These are phyloP conservation scores for Botryotinia narcissicola DNA, from an alignment of 2,329 filamentous ascomycete species.

Conservation along the genomic window DNA sequence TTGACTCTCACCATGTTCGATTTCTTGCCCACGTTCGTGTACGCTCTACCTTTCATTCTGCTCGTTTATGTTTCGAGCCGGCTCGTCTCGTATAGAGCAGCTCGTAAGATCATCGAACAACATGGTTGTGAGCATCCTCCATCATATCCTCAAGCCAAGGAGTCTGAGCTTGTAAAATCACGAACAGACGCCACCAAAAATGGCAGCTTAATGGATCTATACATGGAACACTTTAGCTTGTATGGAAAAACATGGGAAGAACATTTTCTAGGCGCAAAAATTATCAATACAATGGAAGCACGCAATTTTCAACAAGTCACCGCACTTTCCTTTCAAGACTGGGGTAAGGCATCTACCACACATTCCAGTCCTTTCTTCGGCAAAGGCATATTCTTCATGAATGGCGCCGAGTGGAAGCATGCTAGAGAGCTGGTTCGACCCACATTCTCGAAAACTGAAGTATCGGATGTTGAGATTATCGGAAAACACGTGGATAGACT, in stretches of 20 bases:
- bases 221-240: neutral
- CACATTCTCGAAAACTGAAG: constrained; percentile 6
- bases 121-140: neutral
- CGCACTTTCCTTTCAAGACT: constrained; percentile 2
- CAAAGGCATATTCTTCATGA: constrained; percentile 6
- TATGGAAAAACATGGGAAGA: constrained; percentile 16
- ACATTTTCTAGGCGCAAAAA: neutral
- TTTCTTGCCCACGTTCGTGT: neutral
- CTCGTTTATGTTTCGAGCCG: neutral
- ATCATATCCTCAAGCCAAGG: neutral
- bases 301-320: constrained; percentile 13
- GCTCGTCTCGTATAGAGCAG: neutral
- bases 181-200: constrained; percentile 2
- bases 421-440: constrained; percentile 12
- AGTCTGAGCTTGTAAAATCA: neutral
- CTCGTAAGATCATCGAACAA: neutral
- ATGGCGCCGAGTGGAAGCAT: constrained; percentile 15
- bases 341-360: constrained; percentile 6
- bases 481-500: constrained; percentile 8
- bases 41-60: neutral
- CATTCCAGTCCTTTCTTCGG: constrained; percentile 10
- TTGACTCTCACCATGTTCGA: neutral
- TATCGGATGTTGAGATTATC: constrained; percentile 18
- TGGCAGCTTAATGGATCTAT: constrained; percentile 12
- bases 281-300: constrained; percentile 15